These are phyloP conservation scores for Psilocybe cyanescens DNA, from an alignment of 768 basidiomycete species.

Conservation along the genomic window DNA sequence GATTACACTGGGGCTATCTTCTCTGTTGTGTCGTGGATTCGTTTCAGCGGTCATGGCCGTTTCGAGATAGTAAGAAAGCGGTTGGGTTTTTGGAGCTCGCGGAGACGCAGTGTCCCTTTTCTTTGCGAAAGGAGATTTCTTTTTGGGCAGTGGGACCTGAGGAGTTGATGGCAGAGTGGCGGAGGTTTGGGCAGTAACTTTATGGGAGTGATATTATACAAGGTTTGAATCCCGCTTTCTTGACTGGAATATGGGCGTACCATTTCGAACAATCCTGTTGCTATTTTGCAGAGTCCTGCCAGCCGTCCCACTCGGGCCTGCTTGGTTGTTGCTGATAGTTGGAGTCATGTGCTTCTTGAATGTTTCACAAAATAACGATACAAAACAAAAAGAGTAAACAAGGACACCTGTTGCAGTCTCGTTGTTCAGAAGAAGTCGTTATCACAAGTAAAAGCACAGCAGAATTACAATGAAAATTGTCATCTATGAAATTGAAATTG, in stretches of 20 bases:
- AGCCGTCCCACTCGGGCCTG: neutral
- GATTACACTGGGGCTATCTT: neutral
- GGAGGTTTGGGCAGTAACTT: neutral
- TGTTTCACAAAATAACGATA: neutral
- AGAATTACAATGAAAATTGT: too few relatives aligned
- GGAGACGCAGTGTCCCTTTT: neutral
- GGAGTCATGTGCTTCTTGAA: neutral
- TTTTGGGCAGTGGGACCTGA: neutral
- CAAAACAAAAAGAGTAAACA: too few relatives aligned
- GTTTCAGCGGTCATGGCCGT: neutral
- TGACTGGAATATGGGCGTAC: neutral
- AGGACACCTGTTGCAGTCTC: too few relatives aligned
- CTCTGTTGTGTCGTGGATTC: neutral
- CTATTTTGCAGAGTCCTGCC: slow-evolving; percentile 4
- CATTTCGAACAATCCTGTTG: neutral
- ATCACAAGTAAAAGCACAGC: too few relatives aligned
- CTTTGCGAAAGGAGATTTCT: neutral
- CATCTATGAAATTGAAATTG: neutral
- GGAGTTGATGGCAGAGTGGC: neutral
- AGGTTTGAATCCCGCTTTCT: neutral
- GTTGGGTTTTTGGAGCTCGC: neutral
- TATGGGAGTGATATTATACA: neutral
- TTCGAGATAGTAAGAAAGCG: neutral
- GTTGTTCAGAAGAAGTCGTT: too few relatives aligned
- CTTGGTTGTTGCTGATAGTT: neutral